Evolutionary conservation across 2,329 filamentous ascomycete species (phyloP), one percentile per base, ranked within the genome.

Genomic region (Neophaeococcomyces aloes): DNA sequence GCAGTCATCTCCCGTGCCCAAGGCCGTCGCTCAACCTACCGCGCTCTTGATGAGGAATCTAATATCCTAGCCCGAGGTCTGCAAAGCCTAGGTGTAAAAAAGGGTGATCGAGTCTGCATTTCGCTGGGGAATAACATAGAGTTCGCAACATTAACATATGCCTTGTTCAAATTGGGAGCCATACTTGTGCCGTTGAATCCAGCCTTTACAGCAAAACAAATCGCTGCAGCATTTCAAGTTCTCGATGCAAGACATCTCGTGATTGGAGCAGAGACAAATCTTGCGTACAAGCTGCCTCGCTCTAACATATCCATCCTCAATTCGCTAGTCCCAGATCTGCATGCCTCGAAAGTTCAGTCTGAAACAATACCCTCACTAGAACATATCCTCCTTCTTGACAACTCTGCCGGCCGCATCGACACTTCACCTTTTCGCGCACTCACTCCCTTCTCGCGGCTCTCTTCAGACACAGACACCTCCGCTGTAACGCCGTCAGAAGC

Each of bases 141-240:
- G 62, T 89, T 86, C 60, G 86, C 85, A 2, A 80, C 81, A 38
- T 73, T 91, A 62, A 56, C 49, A 46, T 96, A 96, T 64, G 88
- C 88, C 1, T 63, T 91, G 43, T 94, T 89, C 69, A 96, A 96
- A 64, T 74, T 96, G 7, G 91, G 91, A n/a, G 89, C 86, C 18
- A 77, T 96, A 39, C 69, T 96, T 49, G 88, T 94, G n/a, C 91
- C 89, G 0, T 66, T 96, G 18, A 96, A 98, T 61, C 89, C 88
- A 15, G 81, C 78, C 1, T 96, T 96, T 69, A 94, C 86, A 53
- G 71, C 77, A 3, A 62, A 68, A 4, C 91, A 96, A 66, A 78
- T 96, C 7, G 70, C 77, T 4, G 75, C 86, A 2, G 89, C 88
- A 0, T 69, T 96, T 21, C 73, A 72, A 7, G 88, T 94, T 56